These are phyloP conservation scores for Solanum sejunctum DNA, from an alignment of 257 asterid genomes.

Conservation along the genomic window DNA sequence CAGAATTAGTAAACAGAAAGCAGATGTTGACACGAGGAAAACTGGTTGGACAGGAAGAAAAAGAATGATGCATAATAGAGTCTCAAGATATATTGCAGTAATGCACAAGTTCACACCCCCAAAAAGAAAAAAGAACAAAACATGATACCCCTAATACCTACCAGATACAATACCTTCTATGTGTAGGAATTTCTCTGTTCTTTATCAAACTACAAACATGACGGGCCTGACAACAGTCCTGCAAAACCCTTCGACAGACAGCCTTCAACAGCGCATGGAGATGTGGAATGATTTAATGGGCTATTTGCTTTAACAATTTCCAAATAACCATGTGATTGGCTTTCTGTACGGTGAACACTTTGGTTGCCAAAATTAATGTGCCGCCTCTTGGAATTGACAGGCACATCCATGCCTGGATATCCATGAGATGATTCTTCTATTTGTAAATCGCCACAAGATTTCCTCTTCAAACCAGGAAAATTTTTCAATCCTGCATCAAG, in stretches of 20 bases:
- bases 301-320: conserved; percentile 22
- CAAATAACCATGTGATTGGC: conserved; percentile 12
- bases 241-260: conserved; percentile 77
- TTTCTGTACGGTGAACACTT: conserved; percentile 14
- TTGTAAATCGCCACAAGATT: conserved; percentile 21
- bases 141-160: background rate
- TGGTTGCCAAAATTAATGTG: conserved; percentile 4
- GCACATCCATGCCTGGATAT: conserved; percentile 3
- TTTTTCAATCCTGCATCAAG: conserved; percentile 38
- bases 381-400: conserved; percentile 30
- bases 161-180: background rate
- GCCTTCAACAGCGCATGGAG: conserved; percentile 63
- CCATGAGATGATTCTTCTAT: conserved; percentile 13
- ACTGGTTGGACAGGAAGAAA: background rate
- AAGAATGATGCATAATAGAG: background rate
- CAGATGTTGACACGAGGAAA: background rate
- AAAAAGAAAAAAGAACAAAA: background rate
- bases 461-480: conserved; percentile 72
- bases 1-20: background rate
- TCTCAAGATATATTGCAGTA: background rate
- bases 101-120: background rate
- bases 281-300: conserved; percentile 24
- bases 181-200: conserved; percentile 38
- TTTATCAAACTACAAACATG: conserved; percentile 41
- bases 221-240: conserved; percentile 42